Conservation (phyloP, 164 flowering plant species). For the Cinnamomum micranthum region DNA sequence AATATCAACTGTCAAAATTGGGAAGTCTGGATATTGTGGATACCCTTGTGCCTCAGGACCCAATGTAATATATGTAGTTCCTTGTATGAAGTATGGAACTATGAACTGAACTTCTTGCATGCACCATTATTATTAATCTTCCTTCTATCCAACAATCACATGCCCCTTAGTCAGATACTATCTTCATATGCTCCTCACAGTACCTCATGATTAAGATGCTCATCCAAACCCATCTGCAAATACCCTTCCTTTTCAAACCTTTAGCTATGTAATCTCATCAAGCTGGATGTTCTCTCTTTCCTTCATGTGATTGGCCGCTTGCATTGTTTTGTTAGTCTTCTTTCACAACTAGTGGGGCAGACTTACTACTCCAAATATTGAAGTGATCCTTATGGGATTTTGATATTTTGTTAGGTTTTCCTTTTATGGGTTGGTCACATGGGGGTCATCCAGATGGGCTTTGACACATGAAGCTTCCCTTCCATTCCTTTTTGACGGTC, state of each 20-base stretch:
- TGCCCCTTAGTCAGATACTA: too few relatives aligned
- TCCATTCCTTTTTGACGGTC: conserved; percentile 5
- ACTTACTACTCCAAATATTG: background rate
- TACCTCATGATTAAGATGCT: conserved; percentile 7
- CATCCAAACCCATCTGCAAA: conserved; percentile 15
- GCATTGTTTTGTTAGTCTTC: background rate
- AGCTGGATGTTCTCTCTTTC: background rate
- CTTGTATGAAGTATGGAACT: too few relatives aligned
- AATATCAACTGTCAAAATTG: too few relatives aligned
- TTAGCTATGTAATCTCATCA: background rate
- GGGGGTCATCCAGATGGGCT: conserved; percentile 1
- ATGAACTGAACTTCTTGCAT: too few relatives aligned
- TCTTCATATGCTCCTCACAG: background rate
- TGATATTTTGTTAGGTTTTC: conserved; percentile 1
- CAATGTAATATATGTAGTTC: too few relatives aligned
- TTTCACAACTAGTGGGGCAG: background rate
- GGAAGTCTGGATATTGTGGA: too few relatives aligned
- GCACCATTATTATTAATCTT: too few relatives aligned
- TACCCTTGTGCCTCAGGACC: too few relatives aligned
- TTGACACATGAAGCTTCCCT: background rate
- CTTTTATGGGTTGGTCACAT: background rate
- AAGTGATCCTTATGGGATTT: background rate
- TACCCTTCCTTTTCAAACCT: background rate
- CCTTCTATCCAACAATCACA: too few relatives aligned
- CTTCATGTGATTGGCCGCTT: background rate